A percentile compares a stretch with the other conserved stretches of the same genome.
Conservation (phyloP, 176 grass and related monocot genomes). For the Dactylis glomerata region DNA sequence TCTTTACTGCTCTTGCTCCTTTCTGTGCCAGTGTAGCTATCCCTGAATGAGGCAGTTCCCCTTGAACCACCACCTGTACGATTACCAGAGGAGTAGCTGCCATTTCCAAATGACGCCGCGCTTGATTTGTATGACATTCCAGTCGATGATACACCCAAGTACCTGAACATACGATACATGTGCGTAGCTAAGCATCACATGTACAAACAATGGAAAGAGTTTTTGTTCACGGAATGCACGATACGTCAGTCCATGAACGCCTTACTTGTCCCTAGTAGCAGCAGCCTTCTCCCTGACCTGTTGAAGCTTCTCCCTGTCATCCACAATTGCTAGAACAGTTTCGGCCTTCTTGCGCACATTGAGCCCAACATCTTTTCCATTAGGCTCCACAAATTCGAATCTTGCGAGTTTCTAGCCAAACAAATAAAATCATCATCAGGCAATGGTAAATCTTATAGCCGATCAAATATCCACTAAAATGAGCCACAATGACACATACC, state of each 20-base stretch:
- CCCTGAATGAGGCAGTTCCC: slow-evolving; percentile 29
- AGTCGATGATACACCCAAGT: slow-evolving; percentile 63
- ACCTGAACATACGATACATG: slow-evolving; percentile 37
- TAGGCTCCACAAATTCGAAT: slow-evolving; percentile 66
- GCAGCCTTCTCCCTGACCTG: slow-evolving; percentile 61
- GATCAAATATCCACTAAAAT: not conserved
- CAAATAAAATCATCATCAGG: slow-evolving; percentile 14
- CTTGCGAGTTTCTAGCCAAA: slow-evolving; percentile 35
- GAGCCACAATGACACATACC: slow-evolving; percentile 27
- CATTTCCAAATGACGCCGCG: slow-evolving; percentile 29
- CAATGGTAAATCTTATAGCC: not conserved
- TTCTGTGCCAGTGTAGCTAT: slow-evolving; percentile 31
- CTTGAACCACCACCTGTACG: slow-evolving; percentile 22
- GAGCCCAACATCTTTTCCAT: slow-evolving; percentile 67
- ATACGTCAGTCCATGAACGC: not conserved
- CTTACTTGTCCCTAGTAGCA: slow-evolving; percentile 64
- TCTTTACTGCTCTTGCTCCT: slow-evolving; percentile 19
- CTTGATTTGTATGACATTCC: slow-evolving; percentile 50
- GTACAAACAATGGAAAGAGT: not conserved
- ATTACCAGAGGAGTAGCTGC: slow-evolving; percentile 41
- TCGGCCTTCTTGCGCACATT: slow-evolving; percentile 77
- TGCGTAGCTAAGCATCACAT: slow-evolving; percentile 13
- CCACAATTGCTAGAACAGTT: slow-evolving; percentile 52
- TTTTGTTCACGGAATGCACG: not conserved
- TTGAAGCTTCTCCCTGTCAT: slow-evolving; percentile 74